These are phyloP conservation scores for Mycena polygramma DNA, from an alignment of 768 basidiomycete species.

Conservation along the genomic window DNA sequence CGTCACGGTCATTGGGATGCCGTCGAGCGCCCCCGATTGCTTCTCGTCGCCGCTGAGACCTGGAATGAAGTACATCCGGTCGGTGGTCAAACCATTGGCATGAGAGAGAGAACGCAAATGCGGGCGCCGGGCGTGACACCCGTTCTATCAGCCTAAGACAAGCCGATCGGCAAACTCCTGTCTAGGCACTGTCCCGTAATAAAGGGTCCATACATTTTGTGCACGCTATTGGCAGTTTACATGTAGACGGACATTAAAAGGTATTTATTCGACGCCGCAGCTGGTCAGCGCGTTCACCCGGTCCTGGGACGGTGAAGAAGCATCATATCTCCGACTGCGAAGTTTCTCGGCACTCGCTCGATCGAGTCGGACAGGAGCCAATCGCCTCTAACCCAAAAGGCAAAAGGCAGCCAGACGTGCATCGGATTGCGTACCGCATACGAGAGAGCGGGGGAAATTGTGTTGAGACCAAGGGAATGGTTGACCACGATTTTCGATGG, in stretches of 20 bases:
- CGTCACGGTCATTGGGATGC: conserved; percentile 20
- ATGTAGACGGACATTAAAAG: too few species aligned
- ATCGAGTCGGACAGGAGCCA: not conserved
- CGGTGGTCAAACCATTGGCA: conserved; percentile 26
- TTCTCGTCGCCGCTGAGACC: conserved; percentile 21
- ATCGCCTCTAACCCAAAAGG: conserved; percentile 2
- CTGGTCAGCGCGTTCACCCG: not conserved
- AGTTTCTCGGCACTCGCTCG: conserved; percentile 3
- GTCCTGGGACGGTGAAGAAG: not conserved
- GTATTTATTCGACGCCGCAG: too few species aligned
- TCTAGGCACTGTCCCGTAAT: not conserved
- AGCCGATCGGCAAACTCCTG: conserved; percentile 27
- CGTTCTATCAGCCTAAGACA: not conserved
- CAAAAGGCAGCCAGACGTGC: not conserved
- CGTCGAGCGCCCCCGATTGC: conserved; percentile 32
- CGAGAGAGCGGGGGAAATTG: too few species aligned
- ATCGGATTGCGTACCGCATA: not conserved
- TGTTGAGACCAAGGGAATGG: not conserved
- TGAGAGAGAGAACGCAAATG: not conserved
- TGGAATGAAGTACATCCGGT: conserved; percentile 27
- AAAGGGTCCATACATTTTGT: too few species aligned
- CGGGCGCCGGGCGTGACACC: not conserved
- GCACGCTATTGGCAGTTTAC: too few species aligned
- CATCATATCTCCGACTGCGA: conserved; percentile 4
- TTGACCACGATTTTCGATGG: too few species aligned